Evolutionary conservation across 768 basidiomycete genomes (phyloP), one percentile per base, ranked within the genome.

Genomic region (Lactarius deliciosus): DNA sequence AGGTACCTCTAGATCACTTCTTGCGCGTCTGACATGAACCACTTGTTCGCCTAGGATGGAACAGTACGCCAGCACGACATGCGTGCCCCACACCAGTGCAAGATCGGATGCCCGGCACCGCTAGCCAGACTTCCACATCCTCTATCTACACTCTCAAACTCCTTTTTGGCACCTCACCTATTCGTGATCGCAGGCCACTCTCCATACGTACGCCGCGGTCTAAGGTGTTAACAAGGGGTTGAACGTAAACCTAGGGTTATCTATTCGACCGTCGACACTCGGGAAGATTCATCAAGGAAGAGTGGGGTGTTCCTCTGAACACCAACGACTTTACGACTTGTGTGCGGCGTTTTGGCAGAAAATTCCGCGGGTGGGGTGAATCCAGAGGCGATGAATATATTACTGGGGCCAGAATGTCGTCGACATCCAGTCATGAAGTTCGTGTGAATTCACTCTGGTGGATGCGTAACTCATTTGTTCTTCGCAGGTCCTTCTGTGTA

Each of bases 1-100:
- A 92, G 83, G 90, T 88, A 60, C 50, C 50, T 25, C 25, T 16
- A 53, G n/a, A 57, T 38, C 82, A 75, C 8, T 32, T 18, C 20
- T 30, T 36, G 62, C 34, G 65, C 69, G 57, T 66, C 70, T 43
- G 71, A 75, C 57, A 66, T 75, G 13, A 67, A 69, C 61, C 60
- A 65, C 63, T 76, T 38, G 69, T 43, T 73, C 64, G 75, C 50
- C 67, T 73, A 94, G 89, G 94, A 96, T 76, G 93, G 92, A 4
- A 83, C 88, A 34, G 92, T 95, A 11, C 84, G 94, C 30, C 93
- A 95, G 73, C 94, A 96, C 74, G 94, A 96, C 73, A 76, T 96
- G 54, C 81, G 94, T 60, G 82, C 82, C 11, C 76, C 81, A 16
- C 91, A 96, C 75, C 75, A 76, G n/a, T 96, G 94, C 76, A 69